Percentiles rank a stretch among this genome's conserved stretches.
Evolutionary conservation across 2,329 filamentous ascomycete genomes (phyloP).

Genomic region (Dothideomycetidae sp.): DNA sequence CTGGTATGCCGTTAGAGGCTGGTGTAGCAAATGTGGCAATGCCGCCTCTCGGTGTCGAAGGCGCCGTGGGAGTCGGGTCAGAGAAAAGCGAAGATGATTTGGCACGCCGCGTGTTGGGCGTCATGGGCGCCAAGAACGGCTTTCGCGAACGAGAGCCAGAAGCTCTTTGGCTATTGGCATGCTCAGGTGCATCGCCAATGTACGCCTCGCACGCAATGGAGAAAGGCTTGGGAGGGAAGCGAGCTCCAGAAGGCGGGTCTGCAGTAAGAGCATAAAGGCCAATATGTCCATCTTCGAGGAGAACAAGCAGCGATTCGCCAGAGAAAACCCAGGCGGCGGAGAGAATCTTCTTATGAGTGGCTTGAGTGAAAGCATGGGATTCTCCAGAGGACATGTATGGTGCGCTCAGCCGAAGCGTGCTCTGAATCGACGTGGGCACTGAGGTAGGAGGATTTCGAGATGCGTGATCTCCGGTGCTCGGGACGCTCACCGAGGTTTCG

Average conservation of each 20-base stretch:
- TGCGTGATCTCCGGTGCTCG: conserved; percentile 9
- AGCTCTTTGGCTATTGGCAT: conserved; percentile 12
- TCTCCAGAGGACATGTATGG: conserved; percentile 14
- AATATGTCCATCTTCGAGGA: conserved; percentile 34
- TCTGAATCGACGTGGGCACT: conserved; percentile 9
- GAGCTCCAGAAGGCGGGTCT: conserved; percentile 10
- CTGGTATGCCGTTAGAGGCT: conserved; percentile 20
- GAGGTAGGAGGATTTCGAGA: conserved; percentile 17
- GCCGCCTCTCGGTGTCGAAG: conserved; percentile 26
- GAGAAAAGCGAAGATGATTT: conserved; percentile 33
- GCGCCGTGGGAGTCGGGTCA: conserved; percentile 22
- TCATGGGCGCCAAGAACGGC: conserved; percentile 33
- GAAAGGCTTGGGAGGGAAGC: conserved; percentile 9
- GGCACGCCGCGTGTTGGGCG: conserved; percentile 35
- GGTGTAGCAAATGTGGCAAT: conserved; percentile 26
- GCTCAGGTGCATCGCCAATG: conserved; percentile 15
- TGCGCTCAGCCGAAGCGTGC: conserved; percentile 14
- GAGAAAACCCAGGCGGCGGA: conserved; percentile 34
- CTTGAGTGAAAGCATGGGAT: conserved; percentile 16
- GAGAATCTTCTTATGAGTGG: conserved; percentile 33
- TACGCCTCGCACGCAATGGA: conserved; percentile 20
- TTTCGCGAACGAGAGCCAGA: neutral
- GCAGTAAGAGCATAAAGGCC: conserved; percentile 5
- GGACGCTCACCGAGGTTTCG: conserved; percentile 34
- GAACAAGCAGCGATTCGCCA: conserved; percentile 31